phyloP scores from a whole-genome alignment of 768 basidiomycete genomes.

The Cystoderma amianthinum region DNA sequence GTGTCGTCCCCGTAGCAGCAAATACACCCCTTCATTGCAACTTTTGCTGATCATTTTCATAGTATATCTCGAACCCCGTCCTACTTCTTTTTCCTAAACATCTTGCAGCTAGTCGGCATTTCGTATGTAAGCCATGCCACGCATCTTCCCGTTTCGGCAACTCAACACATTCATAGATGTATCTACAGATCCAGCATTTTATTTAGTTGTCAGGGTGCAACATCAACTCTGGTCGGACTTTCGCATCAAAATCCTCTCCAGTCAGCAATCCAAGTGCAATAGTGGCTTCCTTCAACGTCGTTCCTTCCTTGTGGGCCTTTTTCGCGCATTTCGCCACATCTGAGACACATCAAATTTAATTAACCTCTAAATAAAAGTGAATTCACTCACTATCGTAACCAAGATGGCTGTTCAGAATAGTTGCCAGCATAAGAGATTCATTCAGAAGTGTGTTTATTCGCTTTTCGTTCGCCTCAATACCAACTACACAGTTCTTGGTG shows the following conservation, averaged over 20 bases:
- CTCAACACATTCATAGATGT: not conserved
- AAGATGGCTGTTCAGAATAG: slow-evolving; percentile 90
- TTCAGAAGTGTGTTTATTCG: slow-evolving; percentile 84
- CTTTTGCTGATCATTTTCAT: slow-evolving; percentile 16
- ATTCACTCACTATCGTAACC: slow-evolving; percentile 88
- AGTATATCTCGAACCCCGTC: slow-evolving; percentile 6
- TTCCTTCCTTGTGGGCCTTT: slow-evolving; percentile 99
- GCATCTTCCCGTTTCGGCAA: not conserved
- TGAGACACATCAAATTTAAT: slow-evolving; percentile 22
- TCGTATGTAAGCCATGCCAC: not conserved
- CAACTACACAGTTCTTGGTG: slow-evolving; percentile 95
- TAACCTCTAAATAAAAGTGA: slow-evolving; percentile 1
- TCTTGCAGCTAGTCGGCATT: too few species aligned
- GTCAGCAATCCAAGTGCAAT: slow-evolving; percentile 82
- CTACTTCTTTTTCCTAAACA: too few species aligned
- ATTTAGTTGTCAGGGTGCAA: slow-evolving; percentile 49
- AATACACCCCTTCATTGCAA: slow-evolving; percentile 8
- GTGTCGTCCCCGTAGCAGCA: not conserved
- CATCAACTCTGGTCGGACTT: slow-evolving; percentile 92
- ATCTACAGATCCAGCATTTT: not conserved
- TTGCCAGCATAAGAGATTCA: slow-evolving; percentile 97
- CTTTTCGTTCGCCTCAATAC: slow-evolving; percentile 94
- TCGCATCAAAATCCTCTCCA: slow-evolving; percentile 88
- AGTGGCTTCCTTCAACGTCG: slow-evolving; percentile 92
- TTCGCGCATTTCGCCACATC: slow-evolving; percentile 98